phyloP scores from a whole-genome alignment of 2,329 filamentous ascomycete species.

The Colletotrichum lentis region DNA sequence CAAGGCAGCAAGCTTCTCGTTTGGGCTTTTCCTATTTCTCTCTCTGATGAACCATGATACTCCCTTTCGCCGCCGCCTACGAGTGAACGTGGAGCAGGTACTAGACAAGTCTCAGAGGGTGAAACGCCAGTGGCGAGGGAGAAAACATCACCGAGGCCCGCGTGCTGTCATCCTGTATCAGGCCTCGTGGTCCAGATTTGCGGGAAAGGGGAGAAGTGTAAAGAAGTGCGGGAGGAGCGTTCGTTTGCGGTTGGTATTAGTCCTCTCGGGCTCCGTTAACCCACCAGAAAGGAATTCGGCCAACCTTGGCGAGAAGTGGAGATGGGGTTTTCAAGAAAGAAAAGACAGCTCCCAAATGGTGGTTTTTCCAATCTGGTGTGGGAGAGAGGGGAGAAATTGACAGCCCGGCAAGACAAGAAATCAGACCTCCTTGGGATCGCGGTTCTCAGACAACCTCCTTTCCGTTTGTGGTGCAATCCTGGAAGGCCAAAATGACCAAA shows the following conservation, averaged over 20 bases:
- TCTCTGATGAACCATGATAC: conserved; percentile 30
- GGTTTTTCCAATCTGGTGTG: conserved; percentile 61
- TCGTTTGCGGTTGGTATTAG: conserved; percentile 44
- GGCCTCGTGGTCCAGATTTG: conserved; percentile 12
- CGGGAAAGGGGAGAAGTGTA: conserved; percentile 18
- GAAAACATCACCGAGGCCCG: conserved; percentile 17
- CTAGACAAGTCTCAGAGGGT: conserved; percentile 10
- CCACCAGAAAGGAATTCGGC: conserved; percentile 57
- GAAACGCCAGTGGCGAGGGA: conserved; percentile 39
- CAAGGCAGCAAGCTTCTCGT: conserved; percentile 29
- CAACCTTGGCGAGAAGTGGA: conserved; percentile 62
- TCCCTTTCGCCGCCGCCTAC: conserved; percentile 21
- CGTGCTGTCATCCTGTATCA: conserved; percentile 23
- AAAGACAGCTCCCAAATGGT: conserved; percentile 55
- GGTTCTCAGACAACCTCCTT: conserved; percentile 35
- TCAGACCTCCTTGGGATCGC: conserved; percentile 36
- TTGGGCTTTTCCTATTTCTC: conserved; percentile 12
- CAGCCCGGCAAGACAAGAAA: conserved; percentile 38
- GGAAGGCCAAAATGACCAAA: conserved; percentile 24
- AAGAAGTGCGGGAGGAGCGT: conserved; percentile 44
- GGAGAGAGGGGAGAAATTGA: conserved; percentile 50
- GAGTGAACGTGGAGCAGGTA: conserved; percentile 33
- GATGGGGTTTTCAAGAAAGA: conserved; percentile 43
- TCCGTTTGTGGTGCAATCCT: conserved; percentile 26
- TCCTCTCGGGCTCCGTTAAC: conserved; percentile 53